Percentiles rank a stretch among this genome's conserved stretches.
phyloP scores from a whole-genome alignment of 768 basidiomycete genomes.

The Kwoniella dendrophila region DNA sequence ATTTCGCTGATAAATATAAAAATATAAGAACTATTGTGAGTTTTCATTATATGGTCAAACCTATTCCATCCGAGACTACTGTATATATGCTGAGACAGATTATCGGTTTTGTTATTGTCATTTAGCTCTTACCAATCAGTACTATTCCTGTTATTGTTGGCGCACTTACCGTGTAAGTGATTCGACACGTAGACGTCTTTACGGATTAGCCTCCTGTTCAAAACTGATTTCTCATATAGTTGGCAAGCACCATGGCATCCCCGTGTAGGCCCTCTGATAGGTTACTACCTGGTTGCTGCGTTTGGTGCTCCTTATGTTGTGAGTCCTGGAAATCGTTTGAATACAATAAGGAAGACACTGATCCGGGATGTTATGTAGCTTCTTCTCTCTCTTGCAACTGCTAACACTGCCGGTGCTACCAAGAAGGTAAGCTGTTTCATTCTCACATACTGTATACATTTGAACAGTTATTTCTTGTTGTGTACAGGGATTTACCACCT shows the following conservation, averaged over 20 bases:
- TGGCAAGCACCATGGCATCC: constrained; percentile 53
- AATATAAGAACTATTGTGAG: constrained; percentile 51
- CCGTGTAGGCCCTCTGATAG: constrained; percentile 52
- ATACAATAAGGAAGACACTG: neutral
- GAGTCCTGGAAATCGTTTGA: neutral
- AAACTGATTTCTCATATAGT: neutral
- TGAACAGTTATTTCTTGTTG: neutral
- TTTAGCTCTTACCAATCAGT: constrained; percentile 45
- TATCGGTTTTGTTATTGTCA: neutral
- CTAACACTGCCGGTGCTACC: constrained; percentile 55
- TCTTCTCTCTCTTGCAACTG: constrained; percentile 44
- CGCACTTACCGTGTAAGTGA: constrained; percentile 34
- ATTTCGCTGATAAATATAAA: constrained; percentile 41
- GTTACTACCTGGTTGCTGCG: constrained; percentile 51
- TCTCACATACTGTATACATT: neutral
- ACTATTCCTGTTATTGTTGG: constrained; percentile 56
- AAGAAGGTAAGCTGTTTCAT: constrained; percentile 43
- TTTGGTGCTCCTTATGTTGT: constrained; percentile 18
- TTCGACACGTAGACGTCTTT: neutral
- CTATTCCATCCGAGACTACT: neutral
- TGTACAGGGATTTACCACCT: constrained; percentile 29
- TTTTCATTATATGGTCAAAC: too few species aligned
- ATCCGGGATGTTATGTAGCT: constrained; percentile 22
- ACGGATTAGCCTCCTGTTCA: neutral
- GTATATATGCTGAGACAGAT: neutral